Percentiles rank a stretch among this genome's conserved stretches.
phyloP scores from a whole-genome alignment of 2,329 filamentous ascomycete genomes.

The Neurospora sp. region DNA sequence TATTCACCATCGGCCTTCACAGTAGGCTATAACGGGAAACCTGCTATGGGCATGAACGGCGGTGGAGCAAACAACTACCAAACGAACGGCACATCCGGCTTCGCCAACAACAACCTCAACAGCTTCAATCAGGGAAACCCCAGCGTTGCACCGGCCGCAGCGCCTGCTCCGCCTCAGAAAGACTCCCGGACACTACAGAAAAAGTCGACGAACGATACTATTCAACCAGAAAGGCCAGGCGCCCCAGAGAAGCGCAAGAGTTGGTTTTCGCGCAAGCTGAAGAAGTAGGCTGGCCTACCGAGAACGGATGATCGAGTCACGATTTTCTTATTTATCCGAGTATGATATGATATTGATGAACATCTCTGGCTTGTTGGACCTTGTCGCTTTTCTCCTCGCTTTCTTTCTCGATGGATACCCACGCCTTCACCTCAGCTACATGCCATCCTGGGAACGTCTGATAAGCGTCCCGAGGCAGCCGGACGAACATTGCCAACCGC shows the following conservation, averaged over 20 bases:
- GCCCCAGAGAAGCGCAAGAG: constrained; percentile 69
- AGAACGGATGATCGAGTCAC: background rate
- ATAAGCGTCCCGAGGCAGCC: background rate
- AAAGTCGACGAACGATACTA: constrained; percentile 14
- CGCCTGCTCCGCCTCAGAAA: constrained; percentile 26
- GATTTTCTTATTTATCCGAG: background rate
- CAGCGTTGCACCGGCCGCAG: background rate
- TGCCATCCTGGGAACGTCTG: background rate
- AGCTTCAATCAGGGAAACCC: background rate
- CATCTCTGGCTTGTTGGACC: background rate
- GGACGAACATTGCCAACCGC: background rate
- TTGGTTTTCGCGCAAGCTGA: constrained; percentile 61
- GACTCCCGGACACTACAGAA: constrained; percentile 18
- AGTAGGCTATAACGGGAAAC: constrained; percentile 18
- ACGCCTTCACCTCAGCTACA: background rate
- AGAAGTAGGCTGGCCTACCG: background rate
- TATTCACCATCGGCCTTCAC: constrained; percentile 33
- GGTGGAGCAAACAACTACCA: constrained; percentile 13
- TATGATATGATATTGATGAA: background rate
- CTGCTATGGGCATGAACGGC: constrained; percentile 6
- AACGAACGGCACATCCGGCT: constrained; percentile 8
- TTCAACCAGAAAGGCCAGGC: constrained; percentile 22
- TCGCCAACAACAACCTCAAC: constrained; percentile 2
- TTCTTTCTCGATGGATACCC: background rate
- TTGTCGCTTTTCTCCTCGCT: background rate